Evolutionary conservation across 306 rosid species (phyloP).

Genomic region (Trichosanthes cucumerina): DNA sequence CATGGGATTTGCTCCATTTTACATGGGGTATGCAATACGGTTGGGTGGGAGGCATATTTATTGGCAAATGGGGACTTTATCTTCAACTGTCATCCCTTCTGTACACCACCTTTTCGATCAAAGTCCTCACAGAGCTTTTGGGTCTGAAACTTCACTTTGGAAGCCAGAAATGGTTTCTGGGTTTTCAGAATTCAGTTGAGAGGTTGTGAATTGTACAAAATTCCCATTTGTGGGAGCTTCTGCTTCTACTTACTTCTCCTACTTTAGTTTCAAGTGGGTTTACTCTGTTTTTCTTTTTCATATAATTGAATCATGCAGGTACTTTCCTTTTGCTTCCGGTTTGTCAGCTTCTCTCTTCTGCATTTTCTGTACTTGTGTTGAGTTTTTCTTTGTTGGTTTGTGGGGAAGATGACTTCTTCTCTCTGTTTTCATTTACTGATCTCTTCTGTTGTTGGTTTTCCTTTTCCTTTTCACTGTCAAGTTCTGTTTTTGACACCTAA

Average conservation of each 20-base stretch:
- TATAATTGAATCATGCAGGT: constrained; percentile 11
- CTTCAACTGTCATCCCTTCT: constrained; percentile 3
- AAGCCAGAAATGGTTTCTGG: background rate
- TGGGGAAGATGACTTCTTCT: constrained; percentile 1
- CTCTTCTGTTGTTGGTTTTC: background rate
- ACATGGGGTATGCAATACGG: constrained; percentile 2
- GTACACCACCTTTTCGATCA: constrained; percentile 5
- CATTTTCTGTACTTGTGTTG: background rate
- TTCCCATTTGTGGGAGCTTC: constrained; percentile 2
- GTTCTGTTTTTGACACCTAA: background rate
- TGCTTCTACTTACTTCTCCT: background rate
- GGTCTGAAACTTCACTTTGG: background rate
- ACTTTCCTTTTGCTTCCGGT: background rate
- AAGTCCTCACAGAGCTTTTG: background rate
- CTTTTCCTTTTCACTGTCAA: background rate
- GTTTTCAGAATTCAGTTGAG: background rate
- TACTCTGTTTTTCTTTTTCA: background rate
- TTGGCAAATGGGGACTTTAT: constrained; percentile 8
- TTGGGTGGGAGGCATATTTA: constrained; percentile 12
- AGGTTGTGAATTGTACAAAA: background rate
- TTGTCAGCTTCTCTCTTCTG: background rate
- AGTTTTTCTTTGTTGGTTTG: background rate
- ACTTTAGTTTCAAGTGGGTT: background rate
- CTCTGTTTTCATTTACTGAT: background rate
- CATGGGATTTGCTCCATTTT: background rate